A percentile compares a stretch with the other conserved stretches of the same genome.
Evolutionary conservation across 768 basidiomycete species (phyloP).

Genomic region (Mycena chlorophos): DNA sequence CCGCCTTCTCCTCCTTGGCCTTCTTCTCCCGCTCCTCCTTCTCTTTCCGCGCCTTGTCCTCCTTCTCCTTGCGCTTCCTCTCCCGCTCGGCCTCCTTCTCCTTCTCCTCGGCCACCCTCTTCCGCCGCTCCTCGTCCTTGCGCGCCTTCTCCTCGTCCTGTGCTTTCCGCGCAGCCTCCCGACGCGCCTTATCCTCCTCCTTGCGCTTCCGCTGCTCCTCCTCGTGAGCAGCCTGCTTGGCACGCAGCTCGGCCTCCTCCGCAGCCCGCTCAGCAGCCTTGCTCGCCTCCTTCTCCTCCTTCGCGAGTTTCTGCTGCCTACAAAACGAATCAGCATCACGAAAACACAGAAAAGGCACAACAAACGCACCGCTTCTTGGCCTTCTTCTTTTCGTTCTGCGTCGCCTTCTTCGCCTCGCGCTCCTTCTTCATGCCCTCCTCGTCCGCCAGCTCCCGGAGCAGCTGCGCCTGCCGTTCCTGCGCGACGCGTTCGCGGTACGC

Average conservation of each 20-base stretch:
- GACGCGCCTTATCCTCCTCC: constrained; percentile 83
- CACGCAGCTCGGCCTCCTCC: constrained; percentile 77
- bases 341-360: constrained; percentile 11
- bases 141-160: constrained; percentile 81
- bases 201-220: constrained; percentile 78
- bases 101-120: constrained; percentile 75
- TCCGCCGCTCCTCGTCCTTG: constrained; percentile 82
- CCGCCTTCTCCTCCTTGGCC: constrained; percentile 63
- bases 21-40: constrained; percentile 70
- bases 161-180: constrained; percentile 73
- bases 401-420: constrained; percentile 89
- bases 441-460: constrained; percentile 92
- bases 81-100: constrained; percentile 79
- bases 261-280: constrained; percentile 85
- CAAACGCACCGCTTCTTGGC: constrained; percentile 79
- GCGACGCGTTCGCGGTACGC: constrained; percentile 97
- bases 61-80: constrained; percentile 71
- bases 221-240: constrained; percentile 74
- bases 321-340: constrained; percentile 7
- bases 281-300: constrained; percentile 86
- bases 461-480: constrained; percentile 89
- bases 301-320: constrained; percentile 89
- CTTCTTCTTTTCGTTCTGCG: constrained; percentile 99
- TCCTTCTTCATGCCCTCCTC: constrained; percentile 88
- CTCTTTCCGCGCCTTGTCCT: constrained; percentile 70